A percentile compares a stretch with the other conserved stretches of the same genome.
phyloP scores from a whole-genome alignment of 2,329 filamentous ascomycete species.

The Stagonosporopsis chrysanthemi region DNA sequence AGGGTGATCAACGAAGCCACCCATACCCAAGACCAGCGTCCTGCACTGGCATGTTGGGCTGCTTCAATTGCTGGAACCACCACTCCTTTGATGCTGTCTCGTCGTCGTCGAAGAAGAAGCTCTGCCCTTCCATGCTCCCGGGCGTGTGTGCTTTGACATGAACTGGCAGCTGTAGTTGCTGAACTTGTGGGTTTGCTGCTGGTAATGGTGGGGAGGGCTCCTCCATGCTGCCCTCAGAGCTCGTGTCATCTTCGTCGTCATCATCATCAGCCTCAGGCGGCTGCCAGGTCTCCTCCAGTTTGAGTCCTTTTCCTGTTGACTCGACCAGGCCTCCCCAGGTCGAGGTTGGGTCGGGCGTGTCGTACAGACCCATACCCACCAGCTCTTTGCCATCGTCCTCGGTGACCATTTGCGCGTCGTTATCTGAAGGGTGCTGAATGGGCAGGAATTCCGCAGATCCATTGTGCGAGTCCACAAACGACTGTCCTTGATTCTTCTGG shows the following conservation, averaged over 20 bases:
- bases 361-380: slow-evolving; percentile 84
- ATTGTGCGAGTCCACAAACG: slow-evolving; percentile 25
- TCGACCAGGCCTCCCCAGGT: slow-evolving; percentile 59
- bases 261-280: slow-evolving; percentile 64
- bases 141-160: slow-evolving; percentile 39
- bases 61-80: slow-evolving; percentile 52
- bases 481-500: slow-evolving; percentile 42
- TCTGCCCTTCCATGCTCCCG: slow-evolving; percentile 50
- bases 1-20: slow-evolving; percentile 40
- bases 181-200: slow-evolving; percentile 25
- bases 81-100: slow-evolving; percentile 50
- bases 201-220: slow-evolving; percentile 45
- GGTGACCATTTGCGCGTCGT: slow-evolving; percentile 61
- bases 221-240: slow-evolving; percentile 54
- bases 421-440: slow-evolving; percentile 57
- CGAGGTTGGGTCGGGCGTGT: slow-evolving; percentile 69
- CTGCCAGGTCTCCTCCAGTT: slow-evolving; percentile 82
- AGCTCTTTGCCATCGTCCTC: slow-evolving; percentile 73
- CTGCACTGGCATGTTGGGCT: slow-evolving; percentile 48
- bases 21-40: slow-evolving; percentile 49
- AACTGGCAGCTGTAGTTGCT: slow-evolving; percentile 35
- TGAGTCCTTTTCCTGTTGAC: slow-evolving; percentile 74
- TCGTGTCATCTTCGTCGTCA: slow-evolving; percentile 55
- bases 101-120: slow-evolving; percentile 52
- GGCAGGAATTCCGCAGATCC: slow-evolving; percentile 58